A percentile compares a stretch with the other conserved stretches of the same genome.
phyloP scores from a whole-genome alignment of 2,329 filamentous ascomycete species.

The Chaetomiaceae sp. region DNA sequence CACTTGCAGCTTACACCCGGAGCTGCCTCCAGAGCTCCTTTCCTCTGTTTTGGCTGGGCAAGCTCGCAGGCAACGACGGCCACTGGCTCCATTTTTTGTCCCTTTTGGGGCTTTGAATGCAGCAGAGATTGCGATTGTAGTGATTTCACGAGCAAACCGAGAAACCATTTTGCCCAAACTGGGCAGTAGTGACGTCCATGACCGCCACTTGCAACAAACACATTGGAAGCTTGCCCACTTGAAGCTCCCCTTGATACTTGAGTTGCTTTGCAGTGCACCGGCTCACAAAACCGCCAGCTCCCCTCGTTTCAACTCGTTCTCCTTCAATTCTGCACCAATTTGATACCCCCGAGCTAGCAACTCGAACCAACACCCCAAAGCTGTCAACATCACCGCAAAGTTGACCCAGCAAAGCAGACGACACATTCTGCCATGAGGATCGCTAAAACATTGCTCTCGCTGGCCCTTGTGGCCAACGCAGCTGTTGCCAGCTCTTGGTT shows the following conservation, averaged over 20 bases:
- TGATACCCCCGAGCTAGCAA: slow-evolving; percentile 3
- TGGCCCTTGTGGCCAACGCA: slow-evolving; percentile 66
- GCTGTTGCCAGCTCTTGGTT: slow-evolving; percentile 78
- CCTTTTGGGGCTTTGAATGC: neutral
- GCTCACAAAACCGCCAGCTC: slow-evolving; percentile 8
- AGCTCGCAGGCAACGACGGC: neutral
- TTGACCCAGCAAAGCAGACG: neutral
- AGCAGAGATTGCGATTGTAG: neutral
- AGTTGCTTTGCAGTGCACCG: neutral
- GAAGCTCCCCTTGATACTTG: no score
- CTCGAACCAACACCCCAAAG: neutral
- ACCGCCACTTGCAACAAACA: slow-evolving; percentile 7
- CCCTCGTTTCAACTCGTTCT: neutral
- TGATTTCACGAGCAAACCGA: neutral
- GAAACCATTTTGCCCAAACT: neutral
- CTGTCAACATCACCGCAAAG: neutral
- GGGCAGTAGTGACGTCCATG: slow-evolving; percentile 18
- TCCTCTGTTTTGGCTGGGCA: neutral
- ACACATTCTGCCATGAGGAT: slow-evolving; percentile 66
- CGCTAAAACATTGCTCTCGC: slow-evolving; percentile 62
- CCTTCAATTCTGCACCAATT: neutral
- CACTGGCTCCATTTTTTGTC: neutral
- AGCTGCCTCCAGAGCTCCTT: slow-evolving; percentile 4
- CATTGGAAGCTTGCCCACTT: no score
- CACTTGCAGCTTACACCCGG: slow-evolving; percentile 10